phyloP scores from a whole-genome alignment of 768 basidiomycete genomes.

The Mycena chlorophos region DNA sequence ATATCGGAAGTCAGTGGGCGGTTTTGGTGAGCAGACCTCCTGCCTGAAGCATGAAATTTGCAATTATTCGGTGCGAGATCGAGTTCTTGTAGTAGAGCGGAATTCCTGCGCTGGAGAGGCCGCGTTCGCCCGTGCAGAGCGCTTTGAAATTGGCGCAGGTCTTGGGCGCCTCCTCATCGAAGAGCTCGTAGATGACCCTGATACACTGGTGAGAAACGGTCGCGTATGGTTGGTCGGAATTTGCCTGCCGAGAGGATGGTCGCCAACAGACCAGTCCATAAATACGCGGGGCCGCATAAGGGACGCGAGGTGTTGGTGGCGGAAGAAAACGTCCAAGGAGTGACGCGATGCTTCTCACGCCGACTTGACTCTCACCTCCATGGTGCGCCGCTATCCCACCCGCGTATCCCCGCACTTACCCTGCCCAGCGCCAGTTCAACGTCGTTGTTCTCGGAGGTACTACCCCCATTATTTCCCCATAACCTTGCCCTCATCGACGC shows the following conservation, averaged over 20 bases:
- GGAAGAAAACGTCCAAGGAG: no score
- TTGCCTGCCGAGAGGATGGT: slow-evolving; percentile 56
- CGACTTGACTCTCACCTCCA: slow-evolving; percentile 13
- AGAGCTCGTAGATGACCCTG: slow-evolving; percentile 77
- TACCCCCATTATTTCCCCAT: slow-evolving; percentile 6
- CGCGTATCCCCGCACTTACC: slow-evolving; percentile 5
- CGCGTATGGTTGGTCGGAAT: slow-evolving; percentile 15
- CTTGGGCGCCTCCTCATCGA: slow-evolving; percentile 47
- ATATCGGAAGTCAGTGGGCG: slow-evolving; percentile 1
- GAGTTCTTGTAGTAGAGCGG: slow-evolving; percentile 83
- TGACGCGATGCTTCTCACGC: slow-evolving; percentile 16
- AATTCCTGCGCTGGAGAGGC: slow-evolving; percentile 63
- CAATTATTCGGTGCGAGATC: slow-evolving; percentile 77
- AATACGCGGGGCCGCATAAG: slow-evolving; percentile 67
- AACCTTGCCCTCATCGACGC: slow-evolving; percentile 8
- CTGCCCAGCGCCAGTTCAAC: slow-evolving; percentile 66
- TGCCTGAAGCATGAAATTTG: slow-evolving; percentile 79
- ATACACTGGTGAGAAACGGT: slow-evolving; percentile 4
- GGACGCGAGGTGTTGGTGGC: slow-evolving; percentile 4
- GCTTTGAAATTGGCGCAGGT: slow-evolving; percentile 67
- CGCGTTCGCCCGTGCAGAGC: slow-evolving; percentile 85
- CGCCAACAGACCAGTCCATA: slow-evolving; percentile 61
- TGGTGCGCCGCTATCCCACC: slow-evolving; percentile 11
- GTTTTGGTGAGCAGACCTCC: slow-evolving; percentile 51
- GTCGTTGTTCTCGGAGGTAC: slow-evolving; percentile 80